Conservation (phyloP, 1,284 basidiomycete genomes). For the Tremellales sp. region DNA sequence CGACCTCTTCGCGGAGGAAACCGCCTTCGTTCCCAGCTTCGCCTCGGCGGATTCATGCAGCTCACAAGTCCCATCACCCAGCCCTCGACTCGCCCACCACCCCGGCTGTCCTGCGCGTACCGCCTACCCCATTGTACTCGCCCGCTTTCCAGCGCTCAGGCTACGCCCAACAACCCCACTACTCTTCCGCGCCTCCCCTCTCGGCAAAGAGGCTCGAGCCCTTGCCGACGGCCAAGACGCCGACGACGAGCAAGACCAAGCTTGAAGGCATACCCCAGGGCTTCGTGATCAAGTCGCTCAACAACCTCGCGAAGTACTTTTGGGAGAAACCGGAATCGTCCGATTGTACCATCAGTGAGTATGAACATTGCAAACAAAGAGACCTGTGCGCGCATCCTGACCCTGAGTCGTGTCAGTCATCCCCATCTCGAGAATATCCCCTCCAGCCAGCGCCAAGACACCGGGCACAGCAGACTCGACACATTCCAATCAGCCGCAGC, state of each 20-base stretch:
- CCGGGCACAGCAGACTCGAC: not conserved
- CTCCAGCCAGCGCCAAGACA: not conserved
- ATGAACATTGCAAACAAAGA: not conserved
- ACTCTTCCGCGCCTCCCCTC: not conserved
- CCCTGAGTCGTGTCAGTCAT: conserved; percentile 14
- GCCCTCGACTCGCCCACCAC: conserved; percentile 7
- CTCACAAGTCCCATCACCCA: conserved; percentile 6
- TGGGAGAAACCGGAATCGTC: conserved; percentile 37
- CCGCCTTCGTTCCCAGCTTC: conserved; percentile 21
- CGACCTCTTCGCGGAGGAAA: conserved; percentile 15
- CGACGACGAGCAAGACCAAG: conserved; percentile 11
- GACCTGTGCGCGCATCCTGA: not conserved
- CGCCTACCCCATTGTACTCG: conserved; percentile 7
- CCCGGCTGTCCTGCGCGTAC: conserved; percentile 13
- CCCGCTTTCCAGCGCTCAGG: conserved; percentile 13
- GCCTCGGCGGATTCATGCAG: conserved; percentile 10
- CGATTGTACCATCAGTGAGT: conserved; percentile 45
- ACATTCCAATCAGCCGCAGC: conserved; percentile 18
- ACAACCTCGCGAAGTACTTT: conserved; percentile 33
- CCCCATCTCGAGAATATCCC: conserved; percentile 6
- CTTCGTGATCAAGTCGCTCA: conserved; percentile 38
- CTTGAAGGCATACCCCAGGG: conserved; percentile 29
- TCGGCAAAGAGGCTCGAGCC: not conserved
- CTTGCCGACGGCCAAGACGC: not conserved
- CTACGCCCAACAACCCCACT: not conserved